Evolutionary conservation across 768 basidiomycete genomes (phyloP).

Genomic region (Pulveroboletus frians): DNA sequence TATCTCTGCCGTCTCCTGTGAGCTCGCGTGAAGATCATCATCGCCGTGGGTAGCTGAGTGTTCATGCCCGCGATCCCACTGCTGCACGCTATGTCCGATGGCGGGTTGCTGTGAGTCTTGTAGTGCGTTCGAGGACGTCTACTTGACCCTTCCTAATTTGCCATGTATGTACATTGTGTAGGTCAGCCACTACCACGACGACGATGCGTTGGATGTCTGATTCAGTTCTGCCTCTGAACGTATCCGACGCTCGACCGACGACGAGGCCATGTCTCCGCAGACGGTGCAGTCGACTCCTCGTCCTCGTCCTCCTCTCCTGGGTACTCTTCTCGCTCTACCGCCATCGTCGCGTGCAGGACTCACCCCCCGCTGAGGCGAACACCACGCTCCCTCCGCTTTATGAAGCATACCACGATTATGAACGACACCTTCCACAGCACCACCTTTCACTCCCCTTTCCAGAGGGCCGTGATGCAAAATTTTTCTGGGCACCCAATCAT

Average conservation of each 20-base stretch:
- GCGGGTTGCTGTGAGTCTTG: too few species aligned
- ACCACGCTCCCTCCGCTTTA: conserved; percentile 39
- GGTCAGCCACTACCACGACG: conserved; percentile 3
- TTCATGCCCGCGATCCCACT: too few species aligned
- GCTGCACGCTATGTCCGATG: too few species aligned
- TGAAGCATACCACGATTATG: conserved; percentile 38
- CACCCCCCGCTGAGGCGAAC: conserved; percentile 4
- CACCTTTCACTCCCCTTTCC: conserved; percentile 35
- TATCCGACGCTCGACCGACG: conserved; percentile 4
- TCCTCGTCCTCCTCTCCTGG: conserved; percentile 7
- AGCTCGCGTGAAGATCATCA: conserved; percentile 1
- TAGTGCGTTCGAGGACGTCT: too few species aligned
- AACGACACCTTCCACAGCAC: conserved; percentile 45
- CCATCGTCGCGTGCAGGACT: background rate
- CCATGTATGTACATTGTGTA: too few species aligned
- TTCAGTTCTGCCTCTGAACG: conserved; percentile 15
- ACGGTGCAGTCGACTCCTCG: conserved; percentile 13
- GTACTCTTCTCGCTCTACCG: conserved; percentile 17
- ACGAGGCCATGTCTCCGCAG: background rate
- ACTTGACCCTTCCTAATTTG: too few species aligned
- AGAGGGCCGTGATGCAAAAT: conserved; percentile 38
- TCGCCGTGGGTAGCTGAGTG: too few species aligned
- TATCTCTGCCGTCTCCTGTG: too few species aligned
- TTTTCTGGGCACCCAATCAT: conserved; percentile 48
- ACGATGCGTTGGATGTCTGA: conserved; percentile 11